Percentiles rank a stretch among this genome's conserved stretches.
These are phyloP conservation scores for Monosporascus sp. DNA, from an alignment of 2,329 filamentous ascomycete species.

Conservation along the genomic window DNA sequence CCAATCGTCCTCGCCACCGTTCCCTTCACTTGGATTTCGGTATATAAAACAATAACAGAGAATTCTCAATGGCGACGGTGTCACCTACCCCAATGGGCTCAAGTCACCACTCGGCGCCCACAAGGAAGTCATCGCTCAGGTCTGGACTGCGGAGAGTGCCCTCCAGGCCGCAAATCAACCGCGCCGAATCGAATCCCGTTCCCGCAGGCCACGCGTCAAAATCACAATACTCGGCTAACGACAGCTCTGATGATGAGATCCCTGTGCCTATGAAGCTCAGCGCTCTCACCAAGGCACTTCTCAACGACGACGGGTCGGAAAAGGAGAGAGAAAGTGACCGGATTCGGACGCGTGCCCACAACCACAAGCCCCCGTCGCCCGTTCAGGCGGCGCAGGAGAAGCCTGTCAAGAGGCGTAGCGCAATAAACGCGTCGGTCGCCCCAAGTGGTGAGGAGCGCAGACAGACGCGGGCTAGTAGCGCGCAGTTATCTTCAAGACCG, in stretches of 20 bases:
- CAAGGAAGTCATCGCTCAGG: conserved; percentile 50
- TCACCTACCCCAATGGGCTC: conserved; percentile 45
- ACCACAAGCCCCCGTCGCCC: conserved; percentile 38
- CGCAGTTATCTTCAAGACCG: conserved; percentile 37
- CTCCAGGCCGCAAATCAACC: conserved; percentile 39
- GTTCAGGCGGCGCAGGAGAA: conserved; percentile 20
- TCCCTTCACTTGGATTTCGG: conserved; percentile 4
- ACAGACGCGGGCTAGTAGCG: conserved; percentile 43
- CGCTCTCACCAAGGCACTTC: conserved; percentile 80
- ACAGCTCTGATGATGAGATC: conserved; percentile 93
- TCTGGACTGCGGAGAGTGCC: conserved; percentile 48
- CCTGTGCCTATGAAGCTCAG: conserved; percentile 90
- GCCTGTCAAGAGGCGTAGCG: conserved; percentile 42
- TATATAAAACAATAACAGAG: conserved; percentile 6
- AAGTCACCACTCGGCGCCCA: conserved; percentile 39
- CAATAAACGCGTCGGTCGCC: conserved; percentile 38
- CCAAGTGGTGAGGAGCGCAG: conserved; percentile 40
- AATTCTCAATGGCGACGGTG: conserved; percentile 20
- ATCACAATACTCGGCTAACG: conserved; percentile 54
- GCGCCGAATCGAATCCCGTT: conserved; percentile 41
- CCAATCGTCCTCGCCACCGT: neutral
- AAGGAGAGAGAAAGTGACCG: conserved; percentile 33
- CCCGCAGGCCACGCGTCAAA: conserved; percentile 28
- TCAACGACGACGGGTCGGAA: conserved; percentile 58
- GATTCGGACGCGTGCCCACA: conserved; percentile 42